Evolutionary conservation across 305 asterid species (phyloP).

Genomic region (Salvia sclarea): DNA sequence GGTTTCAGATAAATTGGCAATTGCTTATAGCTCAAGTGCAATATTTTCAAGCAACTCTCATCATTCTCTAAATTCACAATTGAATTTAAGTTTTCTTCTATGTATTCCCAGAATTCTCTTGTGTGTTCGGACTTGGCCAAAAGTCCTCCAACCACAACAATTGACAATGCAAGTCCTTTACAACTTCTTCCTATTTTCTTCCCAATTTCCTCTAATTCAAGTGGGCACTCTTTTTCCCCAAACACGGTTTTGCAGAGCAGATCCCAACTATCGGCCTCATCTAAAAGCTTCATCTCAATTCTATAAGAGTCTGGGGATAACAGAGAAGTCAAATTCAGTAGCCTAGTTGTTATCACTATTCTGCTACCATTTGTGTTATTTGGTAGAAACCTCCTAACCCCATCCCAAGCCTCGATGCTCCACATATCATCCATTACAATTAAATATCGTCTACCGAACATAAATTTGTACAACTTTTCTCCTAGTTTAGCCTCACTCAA

Average conservation of each 20-base stretch:
- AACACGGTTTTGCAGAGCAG: background rate
- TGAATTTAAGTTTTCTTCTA: background rate
- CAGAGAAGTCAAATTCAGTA: background rate
- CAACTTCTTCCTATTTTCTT: background rate
- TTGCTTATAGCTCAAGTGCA: background rate
- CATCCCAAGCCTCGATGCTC: background rate
- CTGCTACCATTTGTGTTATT: background rate
- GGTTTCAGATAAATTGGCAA: background rate
- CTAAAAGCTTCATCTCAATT: background rate
- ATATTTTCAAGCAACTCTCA: background rate
- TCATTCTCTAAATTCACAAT: background rate
- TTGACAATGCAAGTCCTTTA: background rate
- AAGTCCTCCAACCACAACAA: background rate
- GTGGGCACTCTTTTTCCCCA: background rate
- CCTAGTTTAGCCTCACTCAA: no score
- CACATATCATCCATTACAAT: background rate
- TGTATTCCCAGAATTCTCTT: background rate
- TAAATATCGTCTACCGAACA: no score
- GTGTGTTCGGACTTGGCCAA: background rate
- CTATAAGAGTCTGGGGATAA: background rate
- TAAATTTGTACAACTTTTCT: no score
- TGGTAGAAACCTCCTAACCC: background rate
- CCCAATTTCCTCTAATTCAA: background rate
- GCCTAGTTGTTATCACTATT: background rate
- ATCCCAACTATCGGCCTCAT: background rate